phyloP scores from a whole-genome alignment of 345 rosid genomes.

The Camelina sativa region DNA sequence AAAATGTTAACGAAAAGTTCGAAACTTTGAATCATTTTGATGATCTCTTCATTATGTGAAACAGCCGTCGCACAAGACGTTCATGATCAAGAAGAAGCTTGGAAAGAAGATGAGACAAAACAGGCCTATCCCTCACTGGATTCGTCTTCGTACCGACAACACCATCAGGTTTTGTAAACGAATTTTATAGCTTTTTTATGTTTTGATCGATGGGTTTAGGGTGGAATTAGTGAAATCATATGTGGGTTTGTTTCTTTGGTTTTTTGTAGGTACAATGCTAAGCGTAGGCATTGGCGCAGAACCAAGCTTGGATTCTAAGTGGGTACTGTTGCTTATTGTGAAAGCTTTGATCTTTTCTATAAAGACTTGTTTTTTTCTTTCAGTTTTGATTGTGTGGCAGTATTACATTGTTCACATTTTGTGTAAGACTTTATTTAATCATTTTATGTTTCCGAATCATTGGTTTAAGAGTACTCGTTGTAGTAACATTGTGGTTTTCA shows the following conservation, averaged over 20 bases:
- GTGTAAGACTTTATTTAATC: conserved; percentile 29
- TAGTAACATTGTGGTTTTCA: background rate
- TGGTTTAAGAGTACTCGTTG: background rate
- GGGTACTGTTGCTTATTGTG: background rate
- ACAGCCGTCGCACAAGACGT: conserved; percentile 93
- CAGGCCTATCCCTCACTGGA: conserved; percentile 78
- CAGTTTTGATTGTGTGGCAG: conserved; percentile 9
- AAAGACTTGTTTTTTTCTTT: conserved; percentile 4
- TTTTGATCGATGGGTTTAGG: background rate
- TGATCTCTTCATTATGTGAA: background rate
- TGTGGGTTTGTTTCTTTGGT: background rate
- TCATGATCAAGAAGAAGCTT: conserved; percentile 68
- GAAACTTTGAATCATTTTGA: background rate
- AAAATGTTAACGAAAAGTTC: background rate
- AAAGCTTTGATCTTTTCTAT: conserved; percentile 1
- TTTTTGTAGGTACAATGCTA: conserved; percentile 59
- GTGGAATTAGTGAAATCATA: background rate
- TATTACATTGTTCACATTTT: conserved; percentile 14
- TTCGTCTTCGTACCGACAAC: conserved; percentile 68
- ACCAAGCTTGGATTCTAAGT: conserved; percentile 57
- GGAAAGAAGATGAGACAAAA: conserved; percentile 81
- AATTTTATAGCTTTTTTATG: background rate
- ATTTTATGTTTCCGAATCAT: background rate
- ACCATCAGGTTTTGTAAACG: conserved; percentile 54
- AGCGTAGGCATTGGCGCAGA: conserved; percentile 76